These are phyloP conservation scores for Penicillium coffeae DNA, from an alignment of 495 filamentous ascomycete species.

Conservation along the genomic window DNA sequence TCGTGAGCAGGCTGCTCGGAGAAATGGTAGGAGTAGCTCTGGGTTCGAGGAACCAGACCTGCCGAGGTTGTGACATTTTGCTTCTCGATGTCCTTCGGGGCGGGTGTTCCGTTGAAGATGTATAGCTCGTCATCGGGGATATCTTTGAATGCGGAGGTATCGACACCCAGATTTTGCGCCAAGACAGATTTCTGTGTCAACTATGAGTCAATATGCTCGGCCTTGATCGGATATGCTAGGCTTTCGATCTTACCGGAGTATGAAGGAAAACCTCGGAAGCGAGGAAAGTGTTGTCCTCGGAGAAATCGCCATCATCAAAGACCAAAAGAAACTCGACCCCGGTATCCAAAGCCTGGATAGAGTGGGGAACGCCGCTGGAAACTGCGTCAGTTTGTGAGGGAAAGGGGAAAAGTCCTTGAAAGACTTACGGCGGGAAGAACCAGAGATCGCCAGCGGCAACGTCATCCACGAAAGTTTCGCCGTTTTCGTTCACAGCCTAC, in stretches of 20 bases:
- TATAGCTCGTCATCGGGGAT: slow-evolving; percentile 59
- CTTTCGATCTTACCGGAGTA: slow-evolving; percentile 30
- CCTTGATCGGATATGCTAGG: not conserved
- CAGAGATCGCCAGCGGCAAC: slow-evolving; percentile 64
- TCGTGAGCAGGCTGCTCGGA: slow-evolving; percentile 56
- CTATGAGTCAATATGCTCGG: slow-evolving; percentile 3
- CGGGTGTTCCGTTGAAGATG: slow-evolving; percentile 65
- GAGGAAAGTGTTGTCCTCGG: slow-evolving; percentile 66
- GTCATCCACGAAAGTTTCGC: slow-evolving; percentile 63
- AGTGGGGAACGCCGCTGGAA: slow-evolving; percentile 60
- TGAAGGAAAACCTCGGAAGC: slow-evolving; percentile 60
- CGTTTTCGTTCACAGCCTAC: slow-evolving; percentile 58
- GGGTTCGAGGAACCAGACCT: slow-evolving; percentile 48
- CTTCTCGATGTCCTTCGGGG: slow-evolving; percentile 54
- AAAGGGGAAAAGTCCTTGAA: not conserved
- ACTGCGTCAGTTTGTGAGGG: not conserved
- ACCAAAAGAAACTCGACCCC: slow-evolving; percentile 68
- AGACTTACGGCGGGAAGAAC: slow-evolving; percentile 55
- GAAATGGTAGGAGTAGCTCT: slow-evolving; percentile 65
- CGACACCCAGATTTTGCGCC: slow-evolving; percentile 58
- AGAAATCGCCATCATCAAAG: slow-evolving; percentile 67
- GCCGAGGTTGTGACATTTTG: slow-evolving; percentile 60
- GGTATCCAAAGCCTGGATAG: slow-evolving; percentile 60
- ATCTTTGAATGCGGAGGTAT: slow-evolving; percentile 52
- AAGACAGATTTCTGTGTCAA: slow-evolving; percentile 49